Evolutionary conservation across 2,329 filamentous ascomycete genomes (phyloP), one percentile per base, ranked within the genome.

Genomic region (Fusarium staphyleae): DNA sequence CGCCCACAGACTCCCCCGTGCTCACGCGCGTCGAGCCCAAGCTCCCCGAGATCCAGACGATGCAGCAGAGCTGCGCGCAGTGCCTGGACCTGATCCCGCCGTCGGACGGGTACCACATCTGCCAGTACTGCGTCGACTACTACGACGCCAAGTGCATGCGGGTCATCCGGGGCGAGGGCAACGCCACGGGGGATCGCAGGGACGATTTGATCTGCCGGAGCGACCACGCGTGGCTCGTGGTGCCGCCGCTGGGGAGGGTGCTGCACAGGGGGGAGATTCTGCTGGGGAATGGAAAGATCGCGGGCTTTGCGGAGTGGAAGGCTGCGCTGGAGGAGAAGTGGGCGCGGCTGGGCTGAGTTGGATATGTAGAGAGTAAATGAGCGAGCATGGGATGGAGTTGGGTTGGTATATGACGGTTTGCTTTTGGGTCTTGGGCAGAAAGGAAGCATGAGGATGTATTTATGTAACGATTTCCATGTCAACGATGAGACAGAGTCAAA

Each of bases 241-340:
- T 77, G n/a, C 71, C 69, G 18, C 70, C 75, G 5, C 52, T 77
- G 50, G 60, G 65, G n/a, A 67, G 53, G 32, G 59, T 69, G 3
- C 43, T 77, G 16, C 71, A 74, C 11, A 69, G 69, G 11, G 75
- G 75, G 2, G 73, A 77, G 65, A 74, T 77, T 24, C 44, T 76
- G n/a, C 56, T 74, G 2, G 53, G 35, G 1, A 65, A 70, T 40
- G 73, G 70, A 0, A 49, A 66, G 19, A 68, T 76, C 8, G 64
- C 64, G 44, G 62, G 64, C 9, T 71, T 77, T 47, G 62, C 51
- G 0, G 70, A 73, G 36, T 77, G 75, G 75, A 74, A 74, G 58
- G 60, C 63, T 32, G 60, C 45, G 15, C 39, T 77, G 33, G 63
- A 69, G 52, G 57, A 66, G 55, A 67, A 52, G 22, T 75, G 73